Conservation (phyloP, 2,329 filamentous ascomycete species). For the Penicillium sp. region DNA sequence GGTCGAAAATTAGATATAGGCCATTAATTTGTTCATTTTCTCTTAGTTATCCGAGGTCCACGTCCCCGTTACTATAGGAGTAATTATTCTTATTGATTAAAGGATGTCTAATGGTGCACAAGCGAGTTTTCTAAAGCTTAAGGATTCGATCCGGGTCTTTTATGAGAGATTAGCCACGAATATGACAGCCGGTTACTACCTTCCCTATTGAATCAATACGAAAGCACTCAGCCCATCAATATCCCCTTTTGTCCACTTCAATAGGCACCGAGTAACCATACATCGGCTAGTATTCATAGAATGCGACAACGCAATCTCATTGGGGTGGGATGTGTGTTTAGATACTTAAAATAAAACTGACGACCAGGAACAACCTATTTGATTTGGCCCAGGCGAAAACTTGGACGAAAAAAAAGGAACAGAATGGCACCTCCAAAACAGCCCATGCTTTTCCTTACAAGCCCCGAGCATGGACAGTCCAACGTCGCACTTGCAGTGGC, state of each 20-base stretch:
- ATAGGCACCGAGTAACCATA: slow-evolving; percentile 8
- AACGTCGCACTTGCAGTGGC: slow-evolving; percentile 49
- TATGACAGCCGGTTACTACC: not conserved
- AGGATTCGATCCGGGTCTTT: not conserved
- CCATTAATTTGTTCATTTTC: not conserved
- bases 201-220: not conserved
- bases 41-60: no score
- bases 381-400: not conserved
- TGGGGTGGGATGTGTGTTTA: not conserved
- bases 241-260: not conserved
- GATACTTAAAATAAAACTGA: not conserved
- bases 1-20: not conserved
- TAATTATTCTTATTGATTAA: not conserved
- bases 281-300: slow-evolving; percentile 6
- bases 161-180: not conserved
- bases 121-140: not conserved
- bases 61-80: not conserved
- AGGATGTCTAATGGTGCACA: not conserved
- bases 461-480: slow-evolving; percentile 49
- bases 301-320: not conserved
- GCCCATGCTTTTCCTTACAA: slow-evolving; percentile 47
- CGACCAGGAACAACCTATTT: not conserved
- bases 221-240: not conserved
- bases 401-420: not conserved
- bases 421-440: slow-evolving; percentile 19